Evolutionary conservation across 129 eudicot genomes (phyloP), one percentile per base, ranked within the genome.

Genomic region (Ambrosia artemisiifolia): DNA sequence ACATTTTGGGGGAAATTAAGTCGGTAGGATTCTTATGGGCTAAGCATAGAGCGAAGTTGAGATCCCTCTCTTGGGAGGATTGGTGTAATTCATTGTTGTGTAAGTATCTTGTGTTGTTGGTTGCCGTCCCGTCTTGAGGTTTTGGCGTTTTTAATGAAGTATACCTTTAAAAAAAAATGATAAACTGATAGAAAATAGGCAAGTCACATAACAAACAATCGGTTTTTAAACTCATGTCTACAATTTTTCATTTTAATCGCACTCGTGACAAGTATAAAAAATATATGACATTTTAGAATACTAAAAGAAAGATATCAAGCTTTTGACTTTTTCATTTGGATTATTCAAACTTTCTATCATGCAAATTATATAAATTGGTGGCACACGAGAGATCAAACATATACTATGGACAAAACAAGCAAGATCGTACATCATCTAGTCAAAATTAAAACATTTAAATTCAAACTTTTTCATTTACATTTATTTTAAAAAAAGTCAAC

Each of bases 401-500:
- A 6, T 57, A 7, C 24, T 53, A 63, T 40, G 12, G 32, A 76
- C 9, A 14, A 43, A 74, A 75, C 28, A 56, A 54, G 69, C 54
- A 68, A 67, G 53, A 38, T 32, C 18, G 49, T 67, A 69, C 34
- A 33, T 50, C 71, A 77, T 35, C 47, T 60, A 49, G 65, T 77
- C 71, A 77, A 77, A 69, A 12, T 17, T 11, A 19, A 47, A 36
- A 43, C 33, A 17, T n/a, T 32, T 3, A 13, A 49, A 51, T 16
- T 40, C 18, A 53, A 51, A 36, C n/a, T 5, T 20, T 61, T 35
- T 35, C 36, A 46, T 18, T 67, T 46, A 56, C 46, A 42, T 40
- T 28, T 67, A 43, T 30, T 9, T 40, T 32, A 76, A 59, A 14
- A 54, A 28, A 59, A 76, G 80, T 68, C 80, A 76, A 76, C 80